Base-by-base conservation (phyloP, 208 protist genomes). In the Crithidia brevicula region DNA sequence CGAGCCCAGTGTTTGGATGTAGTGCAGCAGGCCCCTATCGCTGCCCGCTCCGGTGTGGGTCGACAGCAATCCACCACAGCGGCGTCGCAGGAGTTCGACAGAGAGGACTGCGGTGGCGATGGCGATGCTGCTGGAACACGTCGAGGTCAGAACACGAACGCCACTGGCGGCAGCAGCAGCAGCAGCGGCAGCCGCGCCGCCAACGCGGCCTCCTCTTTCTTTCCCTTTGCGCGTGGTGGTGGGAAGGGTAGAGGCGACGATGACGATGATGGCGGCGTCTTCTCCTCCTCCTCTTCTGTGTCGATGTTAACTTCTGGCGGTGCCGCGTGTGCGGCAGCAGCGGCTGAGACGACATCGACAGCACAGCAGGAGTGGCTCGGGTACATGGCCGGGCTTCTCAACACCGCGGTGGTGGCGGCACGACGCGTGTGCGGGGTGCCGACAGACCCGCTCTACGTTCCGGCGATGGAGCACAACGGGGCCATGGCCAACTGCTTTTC, bases 381-480 rank as follows among this genome's bases (percentile, higher is more conserved):
- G 9, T 59, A 77, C 49, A 34, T 84, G 3, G 43, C 50, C n/a
- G 51, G 45, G 27, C 54, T 89, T 49, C 63, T 89, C 4, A 73
- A 68, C 53, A 89, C 83, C 36, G 64, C 83, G 1, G 77, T 72
- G 11, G 38, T 75, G 38, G 80, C 57, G 20, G 83, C 83, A 38
- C 83, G 83, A 31, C 79, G 74, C 10, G 73, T 89, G 33, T 60
- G 73, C 22, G 83, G 83, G 20, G 64, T 86, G 23, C 66, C 79
- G 4, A 79, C 67, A 10, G 83, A 85, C 46, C 75, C 78, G 22
- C 70, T 72, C 2, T 77, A 82, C 61, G 62, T 72, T 5, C 82
- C 82, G 0, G 82, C 79, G 22, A 40, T 71, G 51, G 61, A 31
- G 61, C 51, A 72, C 52, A 73, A 65, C 43, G 72, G 62, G 13